Base-by-base conservation (phyloP, 2,329 filamentous ascomycete species). In the Tolypocladium amazonense region DNA sequence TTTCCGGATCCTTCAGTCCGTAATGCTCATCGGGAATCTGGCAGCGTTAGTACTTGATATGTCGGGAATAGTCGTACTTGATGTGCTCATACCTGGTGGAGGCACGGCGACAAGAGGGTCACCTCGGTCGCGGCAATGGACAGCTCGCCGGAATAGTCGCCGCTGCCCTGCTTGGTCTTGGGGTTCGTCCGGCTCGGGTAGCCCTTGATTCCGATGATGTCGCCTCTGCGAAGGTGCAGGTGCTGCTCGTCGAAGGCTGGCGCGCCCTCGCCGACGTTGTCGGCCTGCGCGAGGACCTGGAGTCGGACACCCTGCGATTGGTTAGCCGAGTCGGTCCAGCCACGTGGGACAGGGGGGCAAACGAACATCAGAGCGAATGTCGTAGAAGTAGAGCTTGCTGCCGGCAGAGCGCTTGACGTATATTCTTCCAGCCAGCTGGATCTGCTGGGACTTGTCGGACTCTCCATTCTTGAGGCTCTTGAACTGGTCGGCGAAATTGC, bases 1-100 rank as follows among this genome's bases (percentile, higher is more conserved):
- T 89, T 76, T 99, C 94, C 71, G 92, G 85, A 73, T 97, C 92
- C 81, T 96, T 93, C 81, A 97, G 92, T 63, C 93, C 93, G 72
- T 91, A 97, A 77, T 93, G 88, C 75, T 94, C 91, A 62, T 89
- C 88, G 60, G 94, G 94, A 66, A 76, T 72, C 69, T 71, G 35
- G 4, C n/a, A 2, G 33, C 55, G 56, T 62, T 1, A 62, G 62
- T 12, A 95, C 82, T 11, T 4, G 11, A 14, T 25, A 14, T 6
- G 15, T 1, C 14, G 20, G 20, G 23, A 2, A n/a, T 18, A 4
- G 3, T 20, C 5, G 11, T 6, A 11, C 20, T n/a, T 18, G 0
- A 1, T 3, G 5, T 35, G 78, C 90, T 88, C 61, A 33, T 66
- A 71, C 69, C 65, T 71, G 69, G 76, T 96, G 92, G 70, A 99